Evolutionary conservation across 148 eudicot species (phyloP).

Genomic region (Persicaria tinctoria): DNA sequence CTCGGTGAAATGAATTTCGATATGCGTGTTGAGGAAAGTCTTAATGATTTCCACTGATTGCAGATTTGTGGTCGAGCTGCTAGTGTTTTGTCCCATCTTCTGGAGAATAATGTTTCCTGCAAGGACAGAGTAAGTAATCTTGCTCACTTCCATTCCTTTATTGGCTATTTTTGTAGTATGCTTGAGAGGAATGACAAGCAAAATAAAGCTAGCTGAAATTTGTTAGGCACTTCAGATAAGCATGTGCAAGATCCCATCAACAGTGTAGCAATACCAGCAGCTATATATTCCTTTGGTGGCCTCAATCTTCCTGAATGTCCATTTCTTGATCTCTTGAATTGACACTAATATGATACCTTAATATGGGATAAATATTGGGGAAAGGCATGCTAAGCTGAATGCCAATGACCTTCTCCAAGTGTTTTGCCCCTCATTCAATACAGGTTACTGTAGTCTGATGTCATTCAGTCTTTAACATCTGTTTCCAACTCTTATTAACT

Average conservation of each 20-base stretch:
- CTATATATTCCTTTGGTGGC: neutral
- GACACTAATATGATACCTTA: neutral
- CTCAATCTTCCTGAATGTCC: neutral
- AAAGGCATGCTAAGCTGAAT: too few relatives aligned
- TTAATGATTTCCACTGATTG: neutral
- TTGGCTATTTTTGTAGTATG: neutral
- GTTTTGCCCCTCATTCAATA: too few relatives aligned
- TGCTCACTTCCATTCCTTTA: neutral
- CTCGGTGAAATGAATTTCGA: neutral
- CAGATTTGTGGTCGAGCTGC: constrained; percentile 87
- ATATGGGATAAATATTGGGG: too few relatives aligned
- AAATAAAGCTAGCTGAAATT: neutral
- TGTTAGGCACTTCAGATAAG: constrained; percentile 1
- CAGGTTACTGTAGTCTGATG: neutral
- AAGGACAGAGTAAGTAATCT: constrained; percentile 62
- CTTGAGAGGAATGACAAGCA: neutral
- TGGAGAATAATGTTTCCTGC: constrained; percentile 71
- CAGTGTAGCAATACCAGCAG: neutral
- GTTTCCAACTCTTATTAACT: neutral
- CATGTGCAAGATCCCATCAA: neutral
- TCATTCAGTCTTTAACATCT: neutral
- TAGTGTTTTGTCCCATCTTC: constrained; percentile 64
- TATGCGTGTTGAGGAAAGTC: neutral
- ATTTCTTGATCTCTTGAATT: too few relatives aligned
- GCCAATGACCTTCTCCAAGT: too few relatives aligned